These are phyloP conservation scores for Pichia terricola DNA, from an alignment of 1,139 yeast genomes.

Conservation along the genomic window DNA sequence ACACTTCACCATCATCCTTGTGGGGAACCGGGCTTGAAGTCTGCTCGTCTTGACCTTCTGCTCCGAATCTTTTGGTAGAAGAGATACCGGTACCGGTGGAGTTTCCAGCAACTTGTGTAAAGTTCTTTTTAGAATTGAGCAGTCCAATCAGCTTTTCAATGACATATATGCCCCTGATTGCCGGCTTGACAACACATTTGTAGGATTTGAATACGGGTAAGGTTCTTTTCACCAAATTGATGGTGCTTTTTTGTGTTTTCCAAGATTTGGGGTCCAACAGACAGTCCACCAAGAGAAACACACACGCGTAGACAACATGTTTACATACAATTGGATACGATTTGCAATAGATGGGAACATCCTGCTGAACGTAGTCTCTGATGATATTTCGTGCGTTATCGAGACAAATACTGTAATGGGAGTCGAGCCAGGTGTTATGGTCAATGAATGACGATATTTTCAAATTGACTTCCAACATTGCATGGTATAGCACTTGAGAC, in stretches of 20 bases:
- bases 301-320: slow-evolving; percentile 18
- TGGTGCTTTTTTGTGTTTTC: slow-evolving; percentile 10
- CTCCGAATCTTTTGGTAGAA: no score
- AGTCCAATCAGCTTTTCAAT: slow-evolving; percentile 15
- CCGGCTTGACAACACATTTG: slow-evolving; percentile 20
- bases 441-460: slow-evolving; percentile 20
- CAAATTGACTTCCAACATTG: slow-evolving; percentile 21
- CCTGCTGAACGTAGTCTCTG: slow-evolving; percentile 10
- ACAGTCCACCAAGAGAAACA: slow-evolving; percentile 22
- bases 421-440: slow-evolving; percentile 17
- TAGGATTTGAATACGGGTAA: slow-evolving; percentile 17
- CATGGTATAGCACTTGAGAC: slow-evolving; percentile 14
- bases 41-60: no score
- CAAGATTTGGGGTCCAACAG: slow-evolving; percentile 15
- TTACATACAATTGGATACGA: slow-evolving; percentile 18
- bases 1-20: neutral
- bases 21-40: no score
- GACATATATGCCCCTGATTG: slow-evolving; percentile 21
- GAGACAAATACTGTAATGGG: slow-evolving; percentile 16
- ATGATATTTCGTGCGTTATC: slow-evolving; percentile 15
- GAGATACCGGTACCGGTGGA: no score
- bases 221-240: slow-evolving; percentile 11
- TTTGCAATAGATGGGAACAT: slow-evolving; percentile 14
- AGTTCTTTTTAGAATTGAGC: no score
- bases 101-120: no score